Conservation (phyloP, 2,329 filamentous ascomycete genomes). For the Scedosporium aurantiacum region DNA sequence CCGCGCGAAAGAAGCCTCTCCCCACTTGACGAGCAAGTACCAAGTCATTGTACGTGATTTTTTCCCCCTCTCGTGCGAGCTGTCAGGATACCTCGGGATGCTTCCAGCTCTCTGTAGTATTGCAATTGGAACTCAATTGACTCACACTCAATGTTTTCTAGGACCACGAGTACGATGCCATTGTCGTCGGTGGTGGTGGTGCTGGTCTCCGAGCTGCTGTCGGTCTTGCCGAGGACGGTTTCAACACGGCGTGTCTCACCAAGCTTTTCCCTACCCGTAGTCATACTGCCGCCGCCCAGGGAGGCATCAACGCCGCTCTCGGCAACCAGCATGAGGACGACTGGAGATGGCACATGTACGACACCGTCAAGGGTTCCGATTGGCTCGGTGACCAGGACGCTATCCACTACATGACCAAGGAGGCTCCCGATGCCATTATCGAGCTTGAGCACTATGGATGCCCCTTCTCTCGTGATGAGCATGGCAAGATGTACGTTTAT, state of each 20-base stretch:
- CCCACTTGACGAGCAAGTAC: constrained; percentile 81
- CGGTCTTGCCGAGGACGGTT: constrained; percentile 76
- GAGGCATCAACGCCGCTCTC: constrained; percentile 78
- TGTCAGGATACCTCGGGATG: constrained; percentile 8
- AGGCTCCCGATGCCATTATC: constrained; percentile 82
- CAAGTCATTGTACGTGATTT: constrained; percentile 68
- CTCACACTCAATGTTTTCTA: constrained; percentile 25
- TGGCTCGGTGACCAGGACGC: constrained; percentile 97
- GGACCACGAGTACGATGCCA: constrained; percentile 97
- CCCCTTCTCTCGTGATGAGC: constrained; percentile 91
- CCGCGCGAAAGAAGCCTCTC: constrained; percentile 85
- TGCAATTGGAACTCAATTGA: not conserved
- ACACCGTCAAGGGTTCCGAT: constrained; percentile 94
- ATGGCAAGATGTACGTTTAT: constrained; percentile 77
- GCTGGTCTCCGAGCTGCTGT: constrained; percentile 74
- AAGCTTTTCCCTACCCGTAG: constrained; percentile 80
- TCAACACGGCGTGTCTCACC: constrained; percentile 80
- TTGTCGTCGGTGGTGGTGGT: constrained; percentile 81
- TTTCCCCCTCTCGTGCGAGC: not conserved
- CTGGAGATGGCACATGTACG: constrained; percentile 99
- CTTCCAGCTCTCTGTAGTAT: too few species aligned
- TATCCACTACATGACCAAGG: constrained; percentile 97
- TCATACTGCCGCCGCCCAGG: constrained; percentile 73
- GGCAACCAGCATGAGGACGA: constrained; percentile 98
- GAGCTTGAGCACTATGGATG: constrained; percentile 97